These are phyloP conservation scores for Candolleomyces eurysporus DNA, from an alignment of 768 basidiomycete genomes.

Conservation along the genomic window DNA sequence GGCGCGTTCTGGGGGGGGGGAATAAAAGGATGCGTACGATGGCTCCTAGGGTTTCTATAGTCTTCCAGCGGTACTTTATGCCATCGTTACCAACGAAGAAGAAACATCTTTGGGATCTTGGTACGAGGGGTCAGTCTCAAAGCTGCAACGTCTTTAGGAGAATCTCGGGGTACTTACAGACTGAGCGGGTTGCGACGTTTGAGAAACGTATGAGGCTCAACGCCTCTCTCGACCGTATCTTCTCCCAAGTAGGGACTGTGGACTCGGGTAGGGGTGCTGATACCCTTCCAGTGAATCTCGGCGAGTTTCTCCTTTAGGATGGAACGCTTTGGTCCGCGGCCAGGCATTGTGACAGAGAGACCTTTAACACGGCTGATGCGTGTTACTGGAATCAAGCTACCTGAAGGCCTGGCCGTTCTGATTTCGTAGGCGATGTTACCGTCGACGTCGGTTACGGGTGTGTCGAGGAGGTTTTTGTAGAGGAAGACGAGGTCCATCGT, in stretches of 20 bases:
- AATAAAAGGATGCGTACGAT: neutral
- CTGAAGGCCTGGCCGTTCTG: neutral
- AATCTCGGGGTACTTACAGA: neutral
- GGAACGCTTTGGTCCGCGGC: neutral
- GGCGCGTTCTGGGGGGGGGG: neutral
- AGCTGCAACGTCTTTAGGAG: neutral
- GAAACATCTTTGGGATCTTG: neutral
- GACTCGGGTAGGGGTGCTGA: neutral
- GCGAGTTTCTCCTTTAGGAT: neutral
- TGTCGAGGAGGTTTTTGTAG: neutral
- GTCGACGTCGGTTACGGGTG: neutral
- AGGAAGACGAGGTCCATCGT: constrained; percentile 17
- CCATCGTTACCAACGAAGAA: neutral
- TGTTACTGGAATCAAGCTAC: neutral
- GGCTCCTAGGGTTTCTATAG: neutral
- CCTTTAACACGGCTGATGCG: neutral
- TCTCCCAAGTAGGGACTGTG: neutral
- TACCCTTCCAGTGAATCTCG: neutral
- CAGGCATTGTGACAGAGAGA: neutral
- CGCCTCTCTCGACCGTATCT: neutral
- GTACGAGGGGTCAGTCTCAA: neutral
- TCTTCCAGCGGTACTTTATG: neutral
- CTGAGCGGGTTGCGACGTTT: neutral
- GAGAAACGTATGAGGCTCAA: neutral
- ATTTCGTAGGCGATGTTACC: neutral